These are phyloP conservation scores for Stephania cephalantha DNA, from an alignment of 164 flowering plant species.

Conservation along the genomic window DNA sequence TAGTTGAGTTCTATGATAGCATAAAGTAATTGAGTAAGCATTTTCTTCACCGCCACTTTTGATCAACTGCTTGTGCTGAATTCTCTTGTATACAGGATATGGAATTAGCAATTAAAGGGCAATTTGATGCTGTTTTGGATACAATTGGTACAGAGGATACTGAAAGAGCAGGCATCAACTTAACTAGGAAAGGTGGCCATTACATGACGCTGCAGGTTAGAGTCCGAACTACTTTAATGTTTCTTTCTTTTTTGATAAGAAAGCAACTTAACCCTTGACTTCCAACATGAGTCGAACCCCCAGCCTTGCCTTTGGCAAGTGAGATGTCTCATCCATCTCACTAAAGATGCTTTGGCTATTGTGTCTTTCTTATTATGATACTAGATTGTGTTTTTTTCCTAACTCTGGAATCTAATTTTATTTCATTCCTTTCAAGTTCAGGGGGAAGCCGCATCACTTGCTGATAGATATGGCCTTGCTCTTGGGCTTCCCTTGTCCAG, in stretches of 20 bases:
- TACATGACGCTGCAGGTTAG: conserved; percentile 96
- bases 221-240: conserved; percentile 5
- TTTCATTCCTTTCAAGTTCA: conserved; percentile 19
- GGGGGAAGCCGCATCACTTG: conserved; percentile 87
- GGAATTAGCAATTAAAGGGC: conserved; percentile 57
- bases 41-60: neutral
- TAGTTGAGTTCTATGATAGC: neutral
- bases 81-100: conserved; percentile 44
- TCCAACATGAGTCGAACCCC: too few relatives aligned
- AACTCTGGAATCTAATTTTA: neutral
- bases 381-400: conserved; percentile 1
- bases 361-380: neutral
- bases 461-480: conserved; percentile 78
- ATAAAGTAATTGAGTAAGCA: neutral
- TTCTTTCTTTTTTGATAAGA: neutral
- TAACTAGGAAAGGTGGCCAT: conserved; percentile 76
- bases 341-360: too few relatives aligned
- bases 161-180: conserved; percentile 63
- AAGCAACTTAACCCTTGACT: too few relatives aligned
- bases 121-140: conserved; percentile 91
- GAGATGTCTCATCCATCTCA: too few relatives aligned
- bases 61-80: conserved; percentile 2
- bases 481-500: conserved; percentile 73
- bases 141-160: conserved; percentile 86
- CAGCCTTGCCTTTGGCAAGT: too few relatives aligned